Base-by-base conservation (phyloP, 768 basidiomycete species). In the Tulasnella calospora region DNA sequence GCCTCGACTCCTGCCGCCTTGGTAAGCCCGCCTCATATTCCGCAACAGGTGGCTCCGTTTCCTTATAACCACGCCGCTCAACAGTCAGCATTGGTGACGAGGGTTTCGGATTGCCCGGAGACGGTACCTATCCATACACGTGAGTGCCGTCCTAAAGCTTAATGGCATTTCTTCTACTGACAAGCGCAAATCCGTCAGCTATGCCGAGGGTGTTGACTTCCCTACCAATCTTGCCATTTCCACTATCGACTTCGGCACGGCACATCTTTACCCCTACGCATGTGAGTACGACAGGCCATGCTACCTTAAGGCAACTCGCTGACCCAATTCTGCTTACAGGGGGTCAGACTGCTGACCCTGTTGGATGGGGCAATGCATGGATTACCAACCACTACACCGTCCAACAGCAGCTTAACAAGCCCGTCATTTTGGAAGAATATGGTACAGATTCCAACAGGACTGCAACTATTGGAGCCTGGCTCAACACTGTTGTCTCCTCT, bases 241-340 rank as follows among this genome's bases (percentile, higher is more conserved):
- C 74, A 87, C 89, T 27, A 81, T 92, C 77, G 91, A 91, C 82
- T 92, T 90, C 81, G 91, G 90, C 13, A 92, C 91, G 19, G 88
- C 89, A 83, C 92, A 92, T 79, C 67, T 81, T 33, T 81, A 81
- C 67, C 81, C 79, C 47, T 51, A 78, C 44, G 55, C 71, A 36
- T 81, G 90, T 90, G 81, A 79, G 88, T 83, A 57, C 40, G 17
- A 80, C 44, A 8, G 61, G 23, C 44, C 69, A 7, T 51, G 21
- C n/a, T 36, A n/a, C 78, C 27, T 1, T 51, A 23, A 30, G 27
- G 27, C 23, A 55, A 57, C 5, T 30, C 33, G 69, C 76, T 30
- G 38, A n/a, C 71, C 0, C 19, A 23, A 33, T 15, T 21, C 51
- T 51, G 2, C 2, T 27, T 33, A 1, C 27, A 61, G 36, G 38